Base-by-base conservation (phyloP, 1,139 yeast genomes). In the Candida sojae region DNA sequence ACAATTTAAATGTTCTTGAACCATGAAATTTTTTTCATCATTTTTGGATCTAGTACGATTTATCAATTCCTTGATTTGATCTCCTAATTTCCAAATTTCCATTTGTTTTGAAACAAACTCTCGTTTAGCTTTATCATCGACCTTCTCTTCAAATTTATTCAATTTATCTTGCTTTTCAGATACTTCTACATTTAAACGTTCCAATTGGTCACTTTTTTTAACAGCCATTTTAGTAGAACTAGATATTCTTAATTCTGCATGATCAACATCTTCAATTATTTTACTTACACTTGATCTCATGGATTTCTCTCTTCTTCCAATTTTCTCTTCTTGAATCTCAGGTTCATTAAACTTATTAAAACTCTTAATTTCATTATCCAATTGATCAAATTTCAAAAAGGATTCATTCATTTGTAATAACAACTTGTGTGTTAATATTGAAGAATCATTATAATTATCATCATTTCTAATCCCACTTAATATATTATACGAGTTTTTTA, bases 21-120 rank as follows among this genome's bases (percentile, higher is more conserved):
- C 66, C 82, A 87, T 86, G 61, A 88, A 90, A 46, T 72, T 79
- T 49, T 76, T 80, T 57, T 90, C 97, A 32, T 75, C 61, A 48
- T 63, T 56, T 66, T 72, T 59, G 63, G 75, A 48, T 58, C 73
- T 47, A 52, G 68, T 60, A 60, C 67, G 57, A 62, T 71, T 46
- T 59, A 73, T 50, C 66, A 71, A 49, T 54, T 71, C 55, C 63
- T 73, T 42, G 66, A 68, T 58, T 64, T 77, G 42, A 57, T 71
- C 53, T 70, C 73, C 62, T 67, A 64, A 52, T 56, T 72, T 53
- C 79, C 75, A 60, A 62, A 75, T 63, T 62, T 68, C 51, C 51
- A 71, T 33, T 63, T 75, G 70, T 62, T 64, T 61, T 41, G 62
- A 40, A 50, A 62, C 50, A 35, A 59, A 63, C 30, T 57, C 48